Percentiles rank a stretch among this genome's conserved stretches.
These are phyloP conservation scores for Macrolepiota albuminosa DNA, from an alignment of 768 basidiomycete genomes.

Conservation along the genomic window DNA sequence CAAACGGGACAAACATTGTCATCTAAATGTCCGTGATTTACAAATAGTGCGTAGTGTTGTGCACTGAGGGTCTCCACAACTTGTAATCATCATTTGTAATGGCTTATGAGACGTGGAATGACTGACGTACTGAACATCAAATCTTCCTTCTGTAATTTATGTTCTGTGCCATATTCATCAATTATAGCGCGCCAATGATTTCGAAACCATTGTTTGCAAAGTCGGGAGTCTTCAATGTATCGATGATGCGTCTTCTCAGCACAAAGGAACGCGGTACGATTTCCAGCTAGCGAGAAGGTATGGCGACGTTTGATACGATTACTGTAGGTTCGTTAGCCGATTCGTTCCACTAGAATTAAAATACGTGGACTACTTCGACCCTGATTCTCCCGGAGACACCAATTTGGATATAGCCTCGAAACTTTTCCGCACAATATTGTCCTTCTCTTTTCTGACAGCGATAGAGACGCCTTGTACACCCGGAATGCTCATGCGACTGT, in stretches of 20 bases:
- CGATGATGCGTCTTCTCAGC: slow-evolving; percentile 10
- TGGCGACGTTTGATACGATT: slow-evolving; percentile 1
- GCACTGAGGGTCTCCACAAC: too few relatives aligned
- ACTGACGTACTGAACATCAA: too few relatives aligned
- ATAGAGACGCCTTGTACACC: slow-evolving; percentile 1
- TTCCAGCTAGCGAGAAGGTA: slow-evolving; percentile 1
- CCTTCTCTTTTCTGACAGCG: slow-evolving; percentile 4
- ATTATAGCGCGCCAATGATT: too few relatives aligned
- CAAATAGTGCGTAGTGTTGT: too few relatives aligned
- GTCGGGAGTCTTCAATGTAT: slow-evolving; percentile 6
- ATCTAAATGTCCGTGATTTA: too few relatives aligned
- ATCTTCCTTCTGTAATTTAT: too few relatives aligned
- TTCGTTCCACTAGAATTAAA: background rate
- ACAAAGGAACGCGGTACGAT: slow-evolving; percentile 4
- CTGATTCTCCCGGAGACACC: background rate
- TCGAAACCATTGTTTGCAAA: background rate
- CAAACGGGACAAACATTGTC: too few relatives aligned
- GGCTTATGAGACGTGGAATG: too few relatives aligned
- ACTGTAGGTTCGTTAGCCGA: background rate
- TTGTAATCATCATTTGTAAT: too few relatives aligned
- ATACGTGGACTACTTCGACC: background rate
- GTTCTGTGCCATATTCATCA: too few relatives aligned
- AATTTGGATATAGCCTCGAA: slow-evolving; percentile 11
- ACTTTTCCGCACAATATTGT: slow-evolving; percentile 6
- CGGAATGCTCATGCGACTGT: background rate